phyloP scores from a whole-genome alignment of 148 eudicot species.

The Vaccinium vitisidaea region DNA sequence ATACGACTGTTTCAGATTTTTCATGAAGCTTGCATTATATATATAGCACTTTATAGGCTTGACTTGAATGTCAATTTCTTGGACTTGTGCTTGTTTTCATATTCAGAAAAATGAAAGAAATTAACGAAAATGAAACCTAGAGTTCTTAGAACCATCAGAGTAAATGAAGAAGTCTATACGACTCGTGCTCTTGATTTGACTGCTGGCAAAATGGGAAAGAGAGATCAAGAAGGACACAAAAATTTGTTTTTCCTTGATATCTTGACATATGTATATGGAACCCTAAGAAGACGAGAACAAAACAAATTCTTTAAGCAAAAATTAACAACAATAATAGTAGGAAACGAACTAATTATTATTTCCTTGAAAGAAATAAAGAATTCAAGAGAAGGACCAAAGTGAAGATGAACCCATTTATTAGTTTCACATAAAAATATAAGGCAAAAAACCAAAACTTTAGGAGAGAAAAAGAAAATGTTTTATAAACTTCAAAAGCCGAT shows the following conservation, averaged over 20 bases:
- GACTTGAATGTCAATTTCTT: no score
- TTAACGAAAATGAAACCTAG: neutral
- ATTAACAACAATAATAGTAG: neutral
- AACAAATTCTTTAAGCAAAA: no score
- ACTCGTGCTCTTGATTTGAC: neutral
- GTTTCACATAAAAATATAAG: no score
- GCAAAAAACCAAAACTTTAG: neutral
- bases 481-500: no score
- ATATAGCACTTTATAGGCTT: no score
- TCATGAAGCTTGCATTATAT: neutral
- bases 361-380: neutral
- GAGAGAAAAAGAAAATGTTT: neutral
- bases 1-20: neutral
- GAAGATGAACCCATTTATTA: neutral
- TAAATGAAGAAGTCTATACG: neutral
- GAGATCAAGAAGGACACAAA: neutral
- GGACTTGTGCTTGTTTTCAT: no score
- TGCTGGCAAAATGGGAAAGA: neutral
- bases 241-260: neutral
- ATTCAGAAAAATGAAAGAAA: neutral
- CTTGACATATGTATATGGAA: neutral
- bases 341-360: neutral
- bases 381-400: neutral
- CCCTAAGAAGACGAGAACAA: no score
- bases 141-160: neutral